Conservation (phyloP, 768 basidiomycete species). For the Gelatoporia subvermispora region DNA sequence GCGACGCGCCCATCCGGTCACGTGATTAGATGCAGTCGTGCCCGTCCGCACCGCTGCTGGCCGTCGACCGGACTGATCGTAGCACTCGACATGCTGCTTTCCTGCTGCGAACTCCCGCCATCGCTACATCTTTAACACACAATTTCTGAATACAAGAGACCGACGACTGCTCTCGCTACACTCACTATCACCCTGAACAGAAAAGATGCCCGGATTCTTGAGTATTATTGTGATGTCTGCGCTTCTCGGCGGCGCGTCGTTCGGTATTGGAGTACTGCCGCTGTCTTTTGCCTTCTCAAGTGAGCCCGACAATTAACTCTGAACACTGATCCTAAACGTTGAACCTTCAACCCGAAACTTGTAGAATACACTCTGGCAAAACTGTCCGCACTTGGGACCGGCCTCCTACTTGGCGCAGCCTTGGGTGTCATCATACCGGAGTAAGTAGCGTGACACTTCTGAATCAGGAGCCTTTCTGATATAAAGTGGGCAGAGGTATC, state of each 20-base stretch:
- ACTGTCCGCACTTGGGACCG: constrained; percentile 65
- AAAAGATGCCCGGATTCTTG: constrained; percentile 30
- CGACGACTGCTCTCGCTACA: too few relatives aligned
- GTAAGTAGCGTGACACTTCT: constrained; percentile 42
- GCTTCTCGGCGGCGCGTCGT: constrained; percentile 57
- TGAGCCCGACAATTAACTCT: constrained; percentile 34
- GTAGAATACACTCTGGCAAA: constrained; percentile 31
- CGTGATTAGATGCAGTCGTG: too few relatives aligned
- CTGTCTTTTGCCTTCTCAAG: constrained; percentile 70
- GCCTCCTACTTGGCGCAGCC: constrained; percentile 84
- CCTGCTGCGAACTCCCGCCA: too few relatives aligned
- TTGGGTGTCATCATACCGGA: constrained; percentile 92
- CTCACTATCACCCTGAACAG: neutral
- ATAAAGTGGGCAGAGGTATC: constrained; percentile 54
- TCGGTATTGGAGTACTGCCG: constrained; percentile 70
- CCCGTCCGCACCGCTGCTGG: too few relatives aligned
- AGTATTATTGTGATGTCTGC: constrained; percentile 52
- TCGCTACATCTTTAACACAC: too few relatives aligned
- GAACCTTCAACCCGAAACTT: neutral
- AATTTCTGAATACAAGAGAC: too few relatives aligned
- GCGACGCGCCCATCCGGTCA: too few relatives aligned
- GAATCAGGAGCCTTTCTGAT: neutral
- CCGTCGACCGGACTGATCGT: too few relatives aligned
- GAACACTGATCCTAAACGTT: neutral
- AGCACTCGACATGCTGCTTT: too few relatives aligned